Conservation (phyloP, 768 basidiomycete species). For the Mycena olivaceomarginata region DNA sequence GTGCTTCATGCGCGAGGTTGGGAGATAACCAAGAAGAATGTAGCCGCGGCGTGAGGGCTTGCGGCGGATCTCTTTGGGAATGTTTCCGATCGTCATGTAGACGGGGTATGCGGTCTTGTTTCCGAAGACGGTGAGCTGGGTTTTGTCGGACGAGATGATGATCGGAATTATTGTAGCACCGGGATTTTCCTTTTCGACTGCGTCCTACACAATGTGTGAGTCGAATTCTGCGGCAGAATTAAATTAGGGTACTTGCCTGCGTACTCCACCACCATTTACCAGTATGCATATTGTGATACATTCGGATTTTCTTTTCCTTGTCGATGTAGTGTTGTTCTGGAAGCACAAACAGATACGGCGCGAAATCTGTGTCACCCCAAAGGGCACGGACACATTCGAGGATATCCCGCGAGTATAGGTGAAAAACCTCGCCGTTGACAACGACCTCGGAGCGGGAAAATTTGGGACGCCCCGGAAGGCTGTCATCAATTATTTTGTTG, state of each 20-base stretch:
- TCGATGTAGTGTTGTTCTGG: neutral
- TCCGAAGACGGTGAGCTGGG: too few species aligned
- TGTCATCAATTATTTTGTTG: neutral
- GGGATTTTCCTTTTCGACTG: too few species aligned
- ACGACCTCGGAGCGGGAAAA: neutral
- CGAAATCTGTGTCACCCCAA: neutral
- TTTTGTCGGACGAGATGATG: too few species aligned
- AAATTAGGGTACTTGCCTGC: neutral
- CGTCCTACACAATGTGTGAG: too few species aligned
- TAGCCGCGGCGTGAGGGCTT: neutral
- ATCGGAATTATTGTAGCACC: too few species aligned
- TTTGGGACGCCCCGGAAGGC: neutral
- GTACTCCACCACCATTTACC: neutral
- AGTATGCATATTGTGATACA: neutral
- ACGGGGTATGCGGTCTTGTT: too few species aligned
- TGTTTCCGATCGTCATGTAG: too few species aligned
- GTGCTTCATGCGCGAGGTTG: conserved; percentile 1
- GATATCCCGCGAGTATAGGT: neutral
- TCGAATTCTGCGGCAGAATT: too few species aligned
- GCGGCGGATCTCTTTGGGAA: too few species aligned
- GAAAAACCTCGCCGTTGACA: neutral
- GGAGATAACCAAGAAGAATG: conserved; percentile 1
- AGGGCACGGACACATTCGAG: neutral
- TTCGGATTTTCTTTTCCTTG: neutral
- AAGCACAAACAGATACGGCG: neutral